phyloP scores from a whole-genome alignment of 495 filamentous ascomycete species.

The Talaromyces nanjingensis region DNA sequence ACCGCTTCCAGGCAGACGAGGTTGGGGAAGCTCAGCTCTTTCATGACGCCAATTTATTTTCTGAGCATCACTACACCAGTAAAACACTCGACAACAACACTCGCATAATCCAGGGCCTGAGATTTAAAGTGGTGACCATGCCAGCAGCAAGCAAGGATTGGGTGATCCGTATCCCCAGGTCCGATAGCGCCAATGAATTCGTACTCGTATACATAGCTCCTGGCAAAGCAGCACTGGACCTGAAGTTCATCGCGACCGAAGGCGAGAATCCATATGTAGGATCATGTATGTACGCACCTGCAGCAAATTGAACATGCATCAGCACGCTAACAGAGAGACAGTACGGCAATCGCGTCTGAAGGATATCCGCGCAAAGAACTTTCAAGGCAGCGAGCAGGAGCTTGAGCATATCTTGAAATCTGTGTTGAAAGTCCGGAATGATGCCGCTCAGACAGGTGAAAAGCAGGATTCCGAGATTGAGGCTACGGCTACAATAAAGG shows the following conservation, averaged over 20 bases:
- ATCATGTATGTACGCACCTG: constrained; percentile 38
- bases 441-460: constrained; percentile 11
- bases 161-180: constrained; percentile 50
- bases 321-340: constrained; percentile 23
- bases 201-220: constrained; percentile 51
- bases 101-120: not conserved
- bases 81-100: too few species aligned
- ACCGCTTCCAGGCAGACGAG: not conserved
- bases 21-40: not conserved
- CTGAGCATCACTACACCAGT: not conserved
- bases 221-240: constrained; percentile 45
- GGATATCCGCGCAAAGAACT: constrained; percentile 44
- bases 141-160: constrained; percentile 6
- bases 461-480: constrained; percentile 24
- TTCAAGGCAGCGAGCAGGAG: constrained; percentile 45
- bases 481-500: constrained; percentile 25
- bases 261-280: constrained; percentile 52
- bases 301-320: not conserved
- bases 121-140: not conserved
- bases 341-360: constrained; percentile 41
- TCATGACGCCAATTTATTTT: not conserved
- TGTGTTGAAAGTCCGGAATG: constrained; percentile 21
- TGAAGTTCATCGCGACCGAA: constrained; percentile 65
- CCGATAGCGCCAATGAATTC: constrained; percentile 43
- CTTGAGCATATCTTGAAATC: constrained; percentile 46